phyloP scores from a whole-genome alignment of 2,329 filamentous ascomycete genomes.

The Fusarium nurragi region DNA sequence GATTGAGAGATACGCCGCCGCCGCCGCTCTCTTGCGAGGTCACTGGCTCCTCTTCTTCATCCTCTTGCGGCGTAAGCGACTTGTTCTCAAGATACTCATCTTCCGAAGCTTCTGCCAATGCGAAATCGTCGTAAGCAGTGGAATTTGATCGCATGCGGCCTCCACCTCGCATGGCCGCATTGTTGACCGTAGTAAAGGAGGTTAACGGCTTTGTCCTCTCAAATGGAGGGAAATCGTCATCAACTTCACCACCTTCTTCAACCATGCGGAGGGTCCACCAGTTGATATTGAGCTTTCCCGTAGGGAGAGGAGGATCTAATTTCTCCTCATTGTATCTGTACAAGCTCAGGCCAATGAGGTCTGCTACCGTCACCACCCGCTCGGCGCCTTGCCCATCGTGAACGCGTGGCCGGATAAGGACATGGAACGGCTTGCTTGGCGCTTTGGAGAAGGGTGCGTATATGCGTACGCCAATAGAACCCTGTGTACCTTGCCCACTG shows the following conservation, averaged over 20 bases:
- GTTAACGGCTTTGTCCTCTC: conserved; percentile 78
- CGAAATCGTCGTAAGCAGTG: conserved; percentile 85
- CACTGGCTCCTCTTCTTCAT: conserved; percentile 53
- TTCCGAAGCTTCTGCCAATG: conserved; percentile 75
- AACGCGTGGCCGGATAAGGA: conserved; percentile 74
- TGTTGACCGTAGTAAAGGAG: conserved; percentile 84
- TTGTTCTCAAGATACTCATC: conserved; percentile 76
- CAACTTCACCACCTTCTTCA: conserved; percentile 83
- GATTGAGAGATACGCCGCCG: conserved; percentile 23
- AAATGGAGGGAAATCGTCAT: conserved; percentile 84
- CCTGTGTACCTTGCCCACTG: conserved; percentile 80
- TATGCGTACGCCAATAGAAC: conserved; percentile 79
- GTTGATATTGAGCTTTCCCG: conserved; percentile 78
- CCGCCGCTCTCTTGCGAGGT: conserved; percentile 45
- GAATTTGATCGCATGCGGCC: conserved; percentile 72
- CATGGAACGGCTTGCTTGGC: conserved; percentile 72
- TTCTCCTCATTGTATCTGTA: conserved; percentile 84
- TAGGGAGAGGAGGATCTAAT: conserved; percentile 70
- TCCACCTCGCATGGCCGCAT: conserved; percentile 75
- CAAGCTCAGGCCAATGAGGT: conserved; percentile 82
- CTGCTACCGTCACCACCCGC: conserved; percentile 75
- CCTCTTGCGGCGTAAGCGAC: conserved; percentile 71
- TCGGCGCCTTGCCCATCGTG: conserved; percentile 72
- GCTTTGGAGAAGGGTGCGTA: conserved; percentile 77
- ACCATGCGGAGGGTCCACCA: conserved; percentile 87